A percentile compares a stretch with the other conserved stretches of the same genome.
These are phyloP conservation scores for Ophiocytium majus DNA, from an alignment of 352 stramenopile species.

Conservation along the genomic window DNA sequence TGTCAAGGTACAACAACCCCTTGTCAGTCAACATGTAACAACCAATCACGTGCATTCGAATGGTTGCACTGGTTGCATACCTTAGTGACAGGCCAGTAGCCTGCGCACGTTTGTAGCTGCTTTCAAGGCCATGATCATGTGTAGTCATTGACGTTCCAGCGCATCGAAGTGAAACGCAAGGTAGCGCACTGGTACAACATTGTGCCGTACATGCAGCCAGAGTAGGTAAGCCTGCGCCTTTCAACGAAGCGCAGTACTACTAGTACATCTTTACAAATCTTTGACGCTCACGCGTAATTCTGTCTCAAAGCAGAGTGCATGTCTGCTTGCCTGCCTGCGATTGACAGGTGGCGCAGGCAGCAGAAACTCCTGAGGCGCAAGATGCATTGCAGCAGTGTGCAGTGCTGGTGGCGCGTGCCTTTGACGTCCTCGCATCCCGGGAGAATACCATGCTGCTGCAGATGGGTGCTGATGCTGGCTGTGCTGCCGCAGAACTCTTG, in stretches of 20 bases:
- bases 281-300: neutral
- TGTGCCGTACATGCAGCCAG: neutral
- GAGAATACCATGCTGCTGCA: conserved; percentile 47
- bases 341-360: conserved; percentile 36
- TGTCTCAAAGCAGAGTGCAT: neutral
- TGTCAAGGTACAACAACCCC: conserved; percentile 29
- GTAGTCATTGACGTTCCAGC: neutral
- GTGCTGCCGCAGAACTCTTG: conserved; percentile 33
- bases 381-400: conserved; percentile 45
- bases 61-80: neutral
- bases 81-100: neutral
- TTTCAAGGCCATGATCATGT: neutral
- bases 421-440: conserved; percentile 38
- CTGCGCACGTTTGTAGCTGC: no score
- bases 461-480: conserved; percentile 27
- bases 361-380: conserved; percentile 48
- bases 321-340: no score
- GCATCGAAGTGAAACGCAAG: neutral
- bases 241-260: neutral
- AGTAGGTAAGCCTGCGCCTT: neutral
- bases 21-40: no score
- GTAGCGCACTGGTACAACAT: neutral
- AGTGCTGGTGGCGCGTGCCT: conserved; percentile 34
- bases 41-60: neutral
- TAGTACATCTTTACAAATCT: neutral